Evolutionary conservation across 805 yeast species (phyloP).

Genomic region (Helenozyma rhizophorensis): DNA sequence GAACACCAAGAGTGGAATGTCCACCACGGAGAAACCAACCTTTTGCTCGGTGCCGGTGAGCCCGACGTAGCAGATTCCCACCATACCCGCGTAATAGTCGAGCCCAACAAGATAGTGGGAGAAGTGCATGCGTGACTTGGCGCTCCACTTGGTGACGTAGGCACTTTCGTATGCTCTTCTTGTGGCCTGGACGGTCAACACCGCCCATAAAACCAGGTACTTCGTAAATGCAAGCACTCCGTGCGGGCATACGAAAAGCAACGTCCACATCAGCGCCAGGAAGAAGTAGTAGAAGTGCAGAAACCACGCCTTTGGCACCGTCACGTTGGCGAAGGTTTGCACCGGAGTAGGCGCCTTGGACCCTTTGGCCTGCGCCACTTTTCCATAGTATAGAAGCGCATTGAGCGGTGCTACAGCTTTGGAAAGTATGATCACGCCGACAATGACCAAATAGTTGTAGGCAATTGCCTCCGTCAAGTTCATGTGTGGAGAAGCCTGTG

Average conservation of each 20-base stretch:
- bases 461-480: not conserved
- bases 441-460: no score
- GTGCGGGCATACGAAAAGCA: conserved; percentile 6
- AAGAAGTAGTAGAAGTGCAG: conserved; percentile 53
- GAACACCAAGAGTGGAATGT: not conserved
- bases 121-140: conserved; percentile 53
- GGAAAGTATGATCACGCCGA: conserved; percentile 6
- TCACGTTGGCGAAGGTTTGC: conserved; percentile 16
- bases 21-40: no score
- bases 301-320: conserved; percentile 63
- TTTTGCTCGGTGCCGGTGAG: not conserved
- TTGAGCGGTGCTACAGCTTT: conserved; percentile 5
- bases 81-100: conserved; percentile 50
- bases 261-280: conserved; percentile 30
- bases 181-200: conserved; percentile 43
- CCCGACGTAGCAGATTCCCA: conserved; percentile 25
- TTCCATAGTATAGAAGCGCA: conserved; percentile 12
- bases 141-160: conserved; percentile 43
- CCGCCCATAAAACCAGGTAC: conserved; percentile 18
- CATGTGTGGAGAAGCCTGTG: not conserved
- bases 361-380: conserved; percentile 5
- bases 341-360: not conserved
- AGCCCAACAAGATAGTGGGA: conserved; percentile 66
- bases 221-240: conserved; percentile 13
- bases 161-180: conserved; percentile 56